Conservation (phyloP, 441 rosid species). For the Adansonia gregorii region DNA sequence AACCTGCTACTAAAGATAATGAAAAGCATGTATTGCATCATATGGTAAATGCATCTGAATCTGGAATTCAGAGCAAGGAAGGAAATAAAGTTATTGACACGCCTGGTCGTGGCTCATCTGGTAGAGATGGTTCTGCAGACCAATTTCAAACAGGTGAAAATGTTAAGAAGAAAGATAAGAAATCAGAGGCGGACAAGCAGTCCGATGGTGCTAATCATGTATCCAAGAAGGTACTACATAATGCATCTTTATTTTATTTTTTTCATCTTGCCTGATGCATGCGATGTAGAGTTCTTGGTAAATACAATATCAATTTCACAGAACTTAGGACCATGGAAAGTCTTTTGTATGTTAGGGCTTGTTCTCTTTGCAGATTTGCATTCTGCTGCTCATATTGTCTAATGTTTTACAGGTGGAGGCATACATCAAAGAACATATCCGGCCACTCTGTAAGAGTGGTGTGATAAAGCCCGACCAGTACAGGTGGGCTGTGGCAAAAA, state of each 20-base stretch:
- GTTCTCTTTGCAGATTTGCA: slow-evolving; percentile 17
- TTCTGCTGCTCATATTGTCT: slow-evolving; percentile 17
- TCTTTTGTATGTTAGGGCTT: background rate
- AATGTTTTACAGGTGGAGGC: slow-evolving; percentile 73
- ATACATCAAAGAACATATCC: slow-evolving; percentile 92
- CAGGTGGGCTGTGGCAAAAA: slow-evolving; percentile 91
- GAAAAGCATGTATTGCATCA: slow-evolving; percentile 30
- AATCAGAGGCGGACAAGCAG: slow-evolving; percentile 40
- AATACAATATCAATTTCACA: background rate
- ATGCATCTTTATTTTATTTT: background rate
- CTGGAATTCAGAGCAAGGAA: slow-evolving; percentile 36
- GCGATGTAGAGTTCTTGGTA: slow-evolving; percentile 15
- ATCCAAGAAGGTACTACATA: slow-evolving; percentile 64
- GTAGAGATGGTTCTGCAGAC: slow-evolving; percentile 39
- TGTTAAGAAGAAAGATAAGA: slow-evolving; percentile 43
- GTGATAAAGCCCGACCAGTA: slow-evolving; percentile 82
- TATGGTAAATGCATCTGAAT: slow-evolving; percentile 39
- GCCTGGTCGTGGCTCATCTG: slow-evolving; percentile 36
- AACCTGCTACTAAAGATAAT: slow-evolving; percentile 28
- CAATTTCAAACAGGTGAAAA: slow-evolving; percentile 45
- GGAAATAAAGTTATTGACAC: slow-evolving; percentile 33
- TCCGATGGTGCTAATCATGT: slow-evolving; percentile 42
- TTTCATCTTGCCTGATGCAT: background rate
- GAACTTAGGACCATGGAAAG: background rate
- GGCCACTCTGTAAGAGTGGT: slow-evolving; percentile 93